Evolutionary conservation across 441 rosid genomes (phyloP), one percentile per base, ranked within the genome.

Genomic region (Arabidopsis lyrata): DNA sequence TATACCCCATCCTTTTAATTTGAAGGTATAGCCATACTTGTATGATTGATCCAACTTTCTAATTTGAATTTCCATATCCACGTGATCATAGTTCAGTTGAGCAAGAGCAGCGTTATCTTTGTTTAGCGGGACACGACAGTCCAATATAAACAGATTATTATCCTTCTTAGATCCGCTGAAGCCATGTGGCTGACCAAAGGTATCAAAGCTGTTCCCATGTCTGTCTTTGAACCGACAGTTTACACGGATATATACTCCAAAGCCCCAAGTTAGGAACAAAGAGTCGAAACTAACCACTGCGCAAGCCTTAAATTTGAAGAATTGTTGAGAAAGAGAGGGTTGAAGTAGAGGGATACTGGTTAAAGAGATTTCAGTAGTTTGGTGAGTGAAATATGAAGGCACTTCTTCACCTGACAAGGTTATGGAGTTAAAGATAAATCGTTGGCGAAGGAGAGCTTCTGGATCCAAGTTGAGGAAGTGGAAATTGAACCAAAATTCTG

Each of bases 331-430:
- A 24, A 8, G 56, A 44, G 55, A 16, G 2, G 45, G 45, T 6
- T 57, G 35, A 57, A 22, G 41, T 10, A 69, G 45, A 68, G 57
- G 49, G 48, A 70, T 45, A 31, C n/a, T 55, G 8, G 45, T 6
- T 8, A 47, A 3, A 70, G 66, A 39, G 13, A 6, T 1, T 58
- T 6, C 73, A 8, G 15, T n/a, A 35, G 58, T 22, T 35, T 6
- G 49, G 49, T 47, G 49, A 35, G 49, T 24, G 50, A 59, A 70
- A 36, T 70, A 27, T 48, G 18, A 48, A 48, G 39, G 52, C 52
- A 47, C 32, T 31, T 47, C 63, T 55, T 68, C 63, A 42, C 73
- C 55, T 7, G 11, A 35, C 8, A 52, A 38, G 1, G 0, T 24
- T 16, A 66, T 62, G 35, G 15, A 4, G 29, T 18, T 31, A 2